These are phyloP conservation scores for Aspergillus funiculosus DNA, from an alignment of 495 filamentous ascomycete genomes.

Conservation along the genomic window DNA sequence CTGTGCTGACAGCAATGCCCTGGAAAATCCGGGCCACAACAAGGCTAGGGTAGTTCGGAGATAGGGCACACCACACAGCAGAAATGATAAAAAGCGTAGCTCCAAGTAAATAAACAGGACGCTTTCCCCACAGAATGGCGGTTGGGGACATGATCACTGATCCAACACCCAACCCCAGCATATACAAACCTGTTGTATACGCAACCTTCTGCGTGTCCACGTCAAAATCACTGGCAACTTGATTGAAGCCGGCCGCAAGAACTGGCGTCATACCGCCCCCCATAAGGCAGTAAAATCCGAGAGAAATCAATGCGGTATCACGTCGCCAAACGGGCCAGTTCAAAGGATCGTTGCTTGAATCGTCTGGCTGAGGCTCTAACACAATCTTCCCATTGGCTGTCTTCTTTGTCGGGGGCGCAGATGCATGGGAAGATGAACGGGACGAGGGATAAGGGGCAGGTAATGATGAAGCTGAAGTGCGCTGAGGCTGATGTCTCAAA, in stretches of 20 bases:
- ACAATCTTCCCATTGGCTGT: conserved; percentile 82
- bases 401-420: conserved; percentile 57
- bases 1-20: conserved; percentile 80
- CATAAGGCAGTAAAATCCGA: conserved; percentile 88
- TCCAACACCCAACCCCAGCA: conserved; percentile 88
- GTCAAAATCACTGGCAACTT: conserved; percentile 66
- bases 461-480: conserved; percentile 71
- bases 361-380: conserved; percentile 87
- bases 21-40: conserved; percentile 79
- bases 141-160: conserved; percentile 82
- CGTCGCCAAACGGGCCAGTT: conserved; percentile 87
- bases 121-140: conserved; percentile 84
- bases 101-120: conserved; percentile 82
- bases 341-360: conserved; percentile 82
- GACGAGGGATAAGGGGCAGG: conserved; percentile 51
- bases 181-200: conserved; percentile 88
- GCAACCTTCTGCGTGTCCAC: conserved; percentile 71
- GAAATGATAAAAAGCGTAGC: conserved; percentile 69
- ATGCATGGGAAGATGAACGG: conserved; percentile 29
- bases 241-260: conserved; percentile 81
- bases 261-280: conserved; percentile 92
- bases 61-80: conserved; percentile 80
- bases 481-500: conserved; percentile 65
- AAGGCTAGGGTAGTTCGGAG: conserved; percentile 73
- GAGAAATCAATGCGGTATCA: conserved; percentile 72